These are phyloP conservation scores for Conticribra guillardii DNA, from an alignment of 108 stramenopile species.

Conservation along the genomic window DNA sequence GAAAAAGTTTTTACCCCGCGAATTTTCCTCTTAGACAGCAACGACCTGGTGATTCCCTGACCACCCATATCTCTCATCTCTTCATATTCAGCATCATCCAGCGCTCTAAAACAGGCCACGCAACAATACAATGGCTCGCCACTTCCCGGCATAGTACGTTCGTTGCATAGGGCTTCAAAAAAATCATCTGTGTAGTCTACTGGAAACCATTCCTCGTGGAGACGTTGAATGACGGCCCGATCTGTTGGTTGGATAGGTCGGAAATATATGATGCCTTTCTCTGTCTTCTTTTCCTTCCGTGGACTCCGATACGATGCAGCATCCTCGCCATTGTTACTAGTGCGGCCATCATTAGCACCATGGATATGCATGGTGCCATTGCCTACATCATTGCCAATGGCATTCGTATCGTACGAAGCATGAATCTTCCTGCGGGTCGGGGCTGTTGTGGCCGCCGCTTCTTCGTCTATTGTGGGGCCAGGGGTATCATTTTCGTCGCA, in stretches of 20 bases:
- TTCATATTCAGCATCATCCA: constrained; percentile 16
- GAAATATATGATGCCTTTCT: constrained; percentile 48
- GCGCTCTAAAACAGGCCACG: constrained; percentile 23
- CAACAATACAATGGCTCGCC: constrained; percentile 23
- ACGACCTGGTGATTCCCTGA: background rate
- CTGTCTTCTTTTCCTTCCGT: too few relatives aligned
- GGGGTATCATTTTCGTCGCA: background rate
- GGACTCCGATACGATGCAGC: too few relatives aligned
- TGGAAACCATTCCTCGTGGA: constrained; percentile 42
- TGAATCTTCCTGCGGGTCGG: constrained; percentile 3
- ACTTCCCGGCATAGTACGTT: constrained; percentile 7
- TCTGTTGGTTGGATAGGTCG: constrained; percentile 53
- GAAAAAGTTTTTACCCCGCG: constrained; percentile 1
- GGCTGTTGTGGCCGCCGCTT: background rate
- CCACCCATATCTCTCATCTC: constrained; percentile 1
- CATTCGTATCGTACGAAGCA: too few relatives aligned
- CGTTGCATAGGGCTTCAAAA: constrained; percentile 20
- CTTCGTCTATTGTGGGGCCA: background rate
- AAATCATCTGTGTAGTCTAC: constrained; percentile 31
- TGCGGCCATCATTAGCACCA: background rate
- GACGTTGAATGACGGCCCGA: constrained; percentile 15
- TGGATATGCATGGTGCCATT: background rate
- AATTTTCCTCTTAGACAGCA: constrained; percentile 1
- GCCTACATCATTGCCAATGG: background rate
- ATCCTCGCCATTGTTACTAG: background rate